A percentile compares a stretch with the other conserved stretches of the same genome.
phyloP scores from a whole-genome alignment of 805 yeast genomes.

The Wickerhamomyces sydowiorum region DNA sequence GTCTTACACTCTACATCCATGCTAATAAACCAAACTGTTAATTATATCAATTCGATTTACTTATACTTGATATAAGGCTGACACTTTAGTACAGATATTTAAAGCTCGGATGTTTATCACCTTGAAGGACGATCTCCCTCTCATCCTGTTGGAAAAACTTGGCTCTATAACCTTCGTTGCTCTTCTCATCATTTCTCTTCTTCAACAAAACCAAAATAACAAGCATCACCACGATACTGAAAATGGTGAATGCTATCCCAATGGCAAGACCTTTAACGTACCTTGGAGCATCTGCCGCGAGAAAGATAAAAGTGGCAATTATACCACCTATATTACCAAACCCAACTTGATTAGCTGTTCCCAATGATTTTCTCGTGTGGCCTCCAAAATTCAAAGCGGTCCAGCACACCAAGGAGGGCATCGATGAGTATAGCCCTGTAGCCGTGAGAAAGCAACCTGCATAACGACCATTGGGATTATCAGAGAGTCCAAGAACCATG shows the following conservation, averaged over 20 bases:
- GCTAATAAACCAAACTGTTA: no score
- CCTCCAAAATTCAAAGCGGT: slow-evolving; percentile 35
- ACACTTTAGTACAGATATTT: slow-evolving; percentile 35
- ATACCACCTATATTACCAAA: slow-evolving; percentile 36
- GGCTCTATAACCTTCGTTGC: slow-evolving; percentile 25
- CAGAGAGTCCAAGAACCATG: slow-evolving; percentile 29
- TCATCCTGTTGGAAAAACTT: slow-evolving; percentile 26
- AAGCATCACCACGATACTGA: slow-evolving; percentile 32
- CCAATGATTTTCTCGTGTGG: slow-evolving; percentile 33
- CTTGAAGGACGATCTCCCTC: slow-evolving; percentile 28
- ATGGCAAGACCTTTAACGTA: slow-evolving; percentile 35
- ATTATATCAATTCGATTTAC: no score
- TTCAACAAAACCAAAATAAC: slow-evolving; percentile 27
- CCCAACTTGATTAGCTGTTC: slow-evolving; percentile 32
- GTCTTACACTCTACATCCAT: no score
- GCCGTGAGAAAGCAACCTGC: slow-evolving; percentile 34
- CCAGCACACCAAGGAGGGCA: slow-evolving; percentile 30
- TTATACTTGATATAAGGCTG: no score
- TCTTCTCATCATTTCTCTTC: slow-evolving; percentile 30
- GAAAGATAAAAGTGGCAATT: slow-evolving; percentile 32
- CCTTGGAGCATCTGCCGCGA: slow-evolving; percentile 32
- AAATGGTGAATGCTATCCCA: slow-evolving; percentile 36
- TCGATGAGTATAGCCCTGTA: slow-evolving; percentile 32
- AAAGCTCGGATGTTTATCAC: slow-evolving; percentile 39
- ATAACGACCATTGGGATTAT: slow-evolving; percentile 33